Base-by-base conservation (phyloP, 495 filamentous ascomycete species). In the Penicillium odoratum region DNA sequence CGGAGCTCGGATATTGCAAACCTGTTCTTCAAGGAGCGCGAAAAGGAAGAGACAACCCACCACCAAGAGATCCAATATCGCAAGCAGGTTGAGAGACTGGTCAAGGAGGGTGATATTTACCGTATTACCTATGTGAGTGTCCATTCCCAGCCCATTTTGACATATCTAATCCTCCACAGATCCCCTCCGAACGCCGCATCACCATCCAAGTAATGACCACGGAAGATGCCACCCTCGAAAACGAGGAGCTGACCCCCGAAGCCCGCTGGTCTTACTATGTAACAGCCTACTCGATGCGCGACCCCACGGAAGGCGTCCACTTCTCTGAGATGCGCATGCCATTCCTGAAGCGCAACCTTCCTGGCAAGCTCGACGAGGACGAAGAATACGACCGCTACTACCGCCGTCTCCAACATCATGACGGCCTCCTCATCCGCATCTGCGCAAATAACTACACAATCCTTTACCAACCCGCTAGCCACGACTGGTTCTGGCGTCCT, bases 191-290 rank as follows among this genome's bases (percentile, higher is more conserved):
- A 49, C 76, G 78, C 56, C 82, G 85, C 59, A 82, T 86, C 7
- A 81, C 79, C 8, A 69, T 92, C 2, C 86, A 86, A 48, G 85
- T 92, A 63, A 77, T 95, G 56, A 89, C 88, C 46, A 86, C 83
- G 51, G 90, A 92, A 58, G 92, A 96, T 60, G 83, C 86, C 5
- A 95, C 91, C 0, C 88, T 93, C 64, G 84, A 91, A 52, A 78
- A 75, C 51, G 79, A 81, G 33, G 80, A 82, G 25, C 68, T 88
- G 31, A 81, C 76, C 58, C 71, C 77, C 30, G 81, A 85, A 53
- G 80, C 81, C 46, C 80, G 80, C 50, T 98, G 93, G 93, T 88
- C 89, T 49, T 93, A 93, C 78, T 99, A 99, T 67, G 89, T 96
- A 43, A 91, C 91, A 42, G 90, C 92, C 9, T 99, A 88, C 73